Base-by-base conservation (phyloP, 139 green algal genomes). In the Haematococcus lacustris region DNA sequence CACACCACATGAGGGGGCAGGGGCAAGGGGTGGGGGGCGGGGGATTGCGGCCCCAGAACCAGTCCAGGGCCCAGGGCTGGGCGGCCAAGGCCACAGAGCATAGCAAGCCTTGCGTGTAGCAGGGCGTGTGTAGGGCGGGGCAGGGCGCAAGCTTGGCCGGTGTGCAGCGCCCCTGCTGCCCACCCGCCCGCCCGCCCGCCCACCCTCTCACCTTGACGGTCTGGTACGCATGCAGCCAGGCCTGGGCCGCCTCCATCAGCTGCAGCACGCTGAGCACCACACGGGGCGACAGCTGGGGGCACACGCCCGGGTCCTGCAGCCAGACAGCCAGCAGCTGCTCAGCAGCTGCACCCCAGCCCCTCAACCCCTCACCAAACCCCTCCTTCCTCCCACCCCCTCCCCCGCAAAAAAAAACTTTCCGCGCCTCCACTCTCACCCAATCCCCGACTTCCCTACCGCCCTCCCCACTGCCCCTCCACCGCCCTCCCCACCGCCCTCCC, bases 151-250 rank as follows among this genome's bases (percentile, higher is more conserved):
- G n/a, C n/a, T n/a, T n/a, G n/a, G n/a, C n/a, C n/a, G n/a, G n/a
- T n/a, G n/a, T n/a, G n/a, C n/a, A n/a, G n/a, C n/a, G n/a, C n/a
- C n/a, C n/a, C n/a, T n/a, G n/a, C n/a, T n/a, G n/a, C n/a, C n/a
- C n/a, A n/a, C n/a, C n/a, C n/a, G n/a, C n/a, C n/a, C n/a, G n/a
- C n/a, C n/a, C n/a, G n/a, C n/a, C n/a, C n/a, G n/a, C n/a, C n/a
- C n/a, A n/a, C n/a, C n/a, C n/a, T n/a, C 63, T 6, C 63, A 69
- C 63, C 63, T 69, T 50, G 35, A 69, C 37, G 17, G 33, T 26
- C 37, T 26, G 35, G 63, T 69, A 51, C 4, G 63, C 63, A 32
- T 39, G 35, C 63, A 51, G 25, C 63, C 63, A 69, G 6, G 63
- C 63, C 9, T 37, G 37, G 21, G 35, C 63, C 7, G 35, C 35